Conservation (phyloP, 108 stramenopile genomes). For the Cyclotella sp. region DNA sequence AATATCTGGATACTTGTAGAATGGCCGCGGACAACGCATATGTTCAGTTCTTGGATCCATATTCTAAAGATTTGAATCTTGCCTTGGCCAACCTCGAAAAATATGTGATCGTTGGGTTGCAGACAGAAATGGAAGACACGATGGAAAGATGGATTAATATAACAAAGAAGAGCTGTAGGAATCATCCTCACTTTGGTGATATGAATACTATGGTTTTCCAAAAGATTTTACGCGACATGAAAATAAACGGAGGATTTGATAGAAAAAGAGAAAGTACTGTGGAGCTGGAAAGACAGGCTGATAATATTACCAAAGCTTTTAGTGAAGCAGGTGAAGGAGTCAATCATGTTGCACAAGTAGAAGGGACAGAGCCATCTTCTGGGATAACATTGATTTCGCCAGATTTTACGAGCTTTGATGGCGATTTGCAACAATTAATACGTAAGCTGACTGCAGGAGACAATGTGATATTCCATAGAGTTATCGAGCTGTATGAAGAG, state of each 20-base stretch:
- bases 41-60: constrained; percentile 28
- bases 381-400: not conserved
- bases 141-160: constrained; percentile 26
- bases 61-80: constrained; percentile 19
- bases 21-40: constrained; percentile 18
- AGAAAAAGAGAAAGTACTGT: constrained; percentile 10
- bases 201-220: not conserved
- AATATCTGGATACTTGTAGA: constrained; percentile 9
- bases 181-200: not conserved
- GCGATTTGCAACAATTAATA: constrained; percentile 20
- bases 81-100: constrained; percentile 22
- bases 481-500: constrained; percentile 20
- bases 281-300: not conserved
- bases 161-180: constrained; percentile 5
- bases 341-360: not conserved
- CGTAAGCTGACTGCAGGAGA: constrained; percentile 13
- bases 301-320: not conserved
- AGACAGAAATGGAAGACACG: constrained; percentile 18
- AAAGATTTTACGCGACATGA: constrained; percentile 1
- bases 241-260: not conserved
- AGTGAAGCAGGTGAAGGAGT: not conserved
- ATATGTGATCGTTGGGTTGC: constrained; percentile 39
- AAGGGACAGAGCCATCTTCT: not conserved
- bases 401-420: constrained; percentile 13
- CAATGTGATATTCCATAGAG: constrained; percentile 12